Evolutionary conservation across 176 grass and related monocot species (phyloP).

Genomic region (Otatea glauca): DNA sequence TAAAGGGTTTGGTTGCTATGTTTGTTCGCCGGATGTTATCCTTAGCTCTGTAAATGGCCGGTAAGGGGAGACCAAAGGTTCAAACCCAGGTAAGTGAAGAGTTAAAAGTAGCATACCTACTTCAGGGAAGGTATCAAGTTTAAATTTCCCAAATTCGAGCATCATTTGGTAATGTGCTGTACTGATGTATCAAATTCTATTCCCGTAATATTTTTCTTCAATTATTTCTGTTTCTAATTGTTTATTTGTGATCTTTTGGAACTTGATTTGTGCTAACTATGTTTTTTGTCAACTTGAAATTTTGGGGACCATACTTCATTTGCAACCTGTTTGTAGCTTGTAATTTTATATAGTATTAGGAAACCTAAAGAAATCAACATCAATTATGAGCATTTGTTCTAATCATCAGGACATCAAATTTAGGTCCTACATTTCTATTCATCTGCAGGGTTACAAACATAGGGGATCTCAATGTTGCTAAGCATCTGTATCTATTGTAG

Average conservation of each 20-base stretch:
- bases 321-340: not conserved
- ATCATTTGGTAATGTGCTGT: no score
- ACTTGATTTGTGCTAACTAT: not conserved
- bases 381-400: not conserved
- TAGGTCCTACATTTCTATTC: not conserved
- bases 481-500: not conserved
- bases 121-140: no score
- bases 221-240: no score
- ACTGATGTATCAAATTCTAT: no score
- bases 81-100: not conserved
- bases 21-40: no score
- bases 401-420: not conserved
- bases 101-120: no score
- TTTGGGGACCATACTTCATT: not conserved
- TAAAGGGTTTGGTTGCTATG: no score
- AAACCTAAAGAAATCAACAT: not conserved
- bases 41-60: no score
- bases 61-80: not conserved
- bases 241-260: no score
- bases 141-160: no score
- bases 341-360: not conserved
- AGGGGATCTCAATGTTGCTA: not conserved
- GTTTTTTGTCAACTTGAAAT: not conserved
- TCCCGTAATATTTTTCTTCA: no score
- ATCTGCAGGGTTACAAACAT: not conserved